Conservation (phyloP, 2,329 filamentous ascomycete genomes). For the Colletotrichum phormii region DNA sequence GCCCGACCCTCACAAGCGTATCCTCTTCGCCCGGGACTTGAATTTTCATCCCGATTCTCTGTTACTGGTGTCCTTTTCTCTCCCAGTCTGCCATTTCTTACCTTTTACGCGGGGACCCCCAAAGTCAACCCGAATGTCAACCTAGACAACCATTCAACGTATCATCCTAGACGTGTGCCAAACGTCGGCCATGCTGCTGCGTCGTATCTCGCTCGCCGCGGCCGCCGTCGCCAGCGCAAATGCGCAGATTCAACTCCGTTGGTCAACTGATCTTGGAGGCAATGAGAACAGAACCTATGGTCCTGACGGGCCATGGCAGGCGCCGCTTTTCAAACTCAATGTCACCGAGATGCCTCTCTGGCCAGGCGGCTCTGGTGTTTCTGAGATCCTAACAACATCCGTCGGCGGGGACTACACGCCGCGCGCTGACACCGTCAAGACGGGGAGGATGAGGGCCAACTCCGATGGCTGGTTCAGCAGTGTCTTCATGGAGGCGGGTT, state of each 20-base stretch:
- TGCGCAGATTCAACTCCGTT: background rate
- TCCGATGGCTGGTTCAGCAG: background rate
- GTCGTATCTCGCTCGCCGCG: background rate
- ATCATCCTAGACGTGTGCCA: background rate
- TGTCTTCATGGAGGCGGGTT: background rate
- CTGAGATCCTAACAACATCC: background rate
- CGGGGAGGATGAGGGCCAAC: background rate
- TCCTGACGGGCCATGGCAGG: slow-evolving; percentile 26
- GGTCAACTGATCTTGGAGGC: slow-evolving; percentile 4
- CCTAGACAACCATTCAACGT: background rate
- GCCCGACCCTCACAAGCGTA: background rate
- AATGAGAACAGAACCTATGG: background rate
- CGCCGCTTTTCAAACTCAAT: background rate
- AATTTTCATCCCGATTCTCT: background rate
- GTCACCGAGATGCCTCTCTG: background rate
- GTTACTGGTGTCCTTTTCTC: background rate
- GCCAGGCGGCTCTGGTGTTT: background rate
- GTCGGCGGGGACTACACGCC: background rate
- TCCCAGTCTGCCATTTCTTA: background rate
- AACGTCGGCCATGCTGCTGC: background rate
- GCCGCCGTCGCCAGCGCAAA: background rate
- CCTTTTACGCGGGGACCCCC: background rate
- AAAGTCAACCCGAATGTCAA: background rate
- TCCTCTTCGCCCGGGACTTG: background rate
- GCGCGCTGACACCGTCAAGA: background rate